phyloP scores from a whole-genome alignment of 441 rosid species.

The Codiaeum variegatum region DNA sequence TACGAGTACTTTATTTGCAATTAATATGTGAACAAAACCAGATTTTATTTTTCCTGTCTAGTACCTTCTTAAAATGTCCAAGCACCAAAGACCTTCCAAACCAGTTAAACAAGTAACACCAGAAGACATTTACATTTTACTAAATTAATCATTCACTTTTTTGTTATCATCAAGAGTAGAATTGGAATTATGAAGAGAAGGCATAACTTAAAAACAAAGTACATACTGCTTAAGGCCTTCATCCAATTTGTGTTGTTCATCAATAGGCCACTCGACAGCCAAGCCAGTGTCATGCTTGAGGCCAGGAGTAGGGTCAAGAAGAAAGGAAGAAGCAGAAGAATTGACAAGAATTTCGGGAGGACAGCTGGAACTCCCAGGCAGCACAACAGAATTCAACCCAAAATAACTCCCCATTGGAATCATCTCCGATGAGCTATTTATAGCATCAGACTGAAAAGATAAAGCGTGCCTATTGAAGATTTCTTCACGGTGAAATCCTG shows the following conservation, averaged over 20 bases:
- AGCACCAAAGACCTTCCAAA: not conserved
- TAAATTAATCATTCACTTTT: not conserved
- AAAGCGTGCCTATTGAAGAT: slow-evolving; percentile 41
- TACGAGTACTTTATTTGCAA: not conserved
- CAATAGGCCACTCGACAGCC: slow-evolving; percentile 83
- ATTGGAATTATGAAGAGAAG: not conserved
- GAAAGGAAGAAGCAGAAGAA: slow-evolving; percentile 46
- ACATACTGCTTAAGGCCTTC: slow-evolving; percentile 73
- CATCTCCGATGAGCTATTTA: slow-evolving; percentile 49
- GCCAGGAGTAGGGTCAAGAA: slow-evolving; percentile 27
- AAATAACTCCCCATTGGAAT: slow-evolving; percentile 46
- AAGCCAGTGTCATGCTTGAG: slow-evolving; percentile 60
- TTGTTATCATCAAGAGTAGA: not conserved
- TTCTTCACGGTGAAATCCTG: slow-evolving; percentile 39
- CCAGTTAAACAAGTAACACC: not conserved
- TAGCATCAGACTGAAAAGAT: slow-evolving; percentile 43
- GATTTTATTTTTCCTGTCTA: not conserved
- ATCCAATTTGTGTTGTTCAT: slow-evolving; percentile 73
- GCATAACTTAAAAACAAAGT: not conserved
- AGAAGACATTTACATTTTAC: too few species aligned
- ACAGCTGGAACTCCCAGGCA: slow-evolving; percentile 20
- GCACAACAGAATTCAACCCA: slow-evolving; percentile 32
- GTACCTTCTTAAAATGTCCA: not conserved
- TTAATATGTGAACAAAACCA: not conserved
- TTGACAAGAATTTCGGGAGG: slow-evolving; percentile 39